phyloP scores from a whole-genome alignment of 768 basidiomycete species.

The Pisolithus orientalis region DNA sequence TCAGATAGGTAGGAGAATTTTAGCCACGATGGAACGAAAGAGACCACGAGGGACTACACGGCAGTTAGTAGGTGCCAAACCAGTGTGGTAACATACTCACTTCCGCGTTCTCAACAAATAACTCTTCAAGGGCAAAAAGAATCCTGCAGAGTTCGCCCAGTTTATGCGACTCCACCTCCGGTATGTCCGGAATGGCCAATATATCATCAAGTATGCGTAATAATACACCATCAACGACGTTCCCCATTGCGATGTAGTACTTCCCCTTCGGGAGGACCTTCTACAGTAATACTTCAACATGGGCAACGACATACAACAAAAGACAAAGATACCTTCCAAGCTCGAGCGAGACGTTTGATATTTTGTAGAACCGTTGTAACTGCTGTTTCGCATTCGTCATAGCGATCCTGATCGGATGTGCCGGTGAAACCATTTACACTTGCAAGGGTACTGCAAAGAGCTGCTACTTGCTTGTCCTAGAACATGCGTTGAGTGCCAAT shows the following conservation, averaged over 20 bases:
- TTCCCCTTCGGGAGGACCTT: conserved; percentile 61
- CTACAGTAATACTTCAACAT: conserved; percentile 32
- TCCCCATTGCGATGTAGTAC: conserved; percentile 68
- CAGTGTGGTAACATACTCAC: conserved; percentile 28
- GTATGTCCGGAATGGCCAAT: conserved; percentile 75
- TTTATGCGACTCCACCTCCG: conserved; percentile 79
- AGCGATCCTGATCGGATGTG: conserved; percentile 66
- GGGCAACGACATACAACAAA: neutral
- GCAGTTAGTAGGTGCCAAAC: neutral
- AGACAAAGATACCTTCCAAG: conserved; percentile 58
- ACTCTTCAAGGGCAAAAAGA: conserved; percentile 69
- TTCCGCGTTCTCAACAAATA: conserved; percentile 67
- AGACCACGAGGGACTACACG: conserved; percentile 62
- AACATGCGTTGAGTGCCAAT: neutral
- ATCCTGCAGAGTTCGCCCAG: conserved; percentile 80
- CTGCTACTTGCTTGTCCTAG: conserved; percentile 19
- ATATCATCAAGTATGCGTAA: conserved; percentile 65
- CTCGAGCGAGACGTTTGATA: conserved; percentile 55
- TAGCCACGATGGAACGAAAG: conserved; percentile 89
- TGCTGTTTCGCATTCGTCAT: conserved; percentile 68
- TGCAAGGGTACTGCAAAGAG: conserved; percentile 37
- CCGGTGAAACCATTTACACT: conserved; percentile 62
- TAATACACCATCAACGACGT: conserved; percentile 62
- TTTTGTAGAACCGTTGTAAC: conserved; percentile 57
- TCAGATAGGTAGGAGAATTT: conserved; percentile 94